A percentile compares a stretch with the other conserved stretches of the same genome.
These are phyloP conservation scores for Suillus subluteus DNA, from an alignment of 768 basidiomycete species.

Conservation along the genomic window DNA sequence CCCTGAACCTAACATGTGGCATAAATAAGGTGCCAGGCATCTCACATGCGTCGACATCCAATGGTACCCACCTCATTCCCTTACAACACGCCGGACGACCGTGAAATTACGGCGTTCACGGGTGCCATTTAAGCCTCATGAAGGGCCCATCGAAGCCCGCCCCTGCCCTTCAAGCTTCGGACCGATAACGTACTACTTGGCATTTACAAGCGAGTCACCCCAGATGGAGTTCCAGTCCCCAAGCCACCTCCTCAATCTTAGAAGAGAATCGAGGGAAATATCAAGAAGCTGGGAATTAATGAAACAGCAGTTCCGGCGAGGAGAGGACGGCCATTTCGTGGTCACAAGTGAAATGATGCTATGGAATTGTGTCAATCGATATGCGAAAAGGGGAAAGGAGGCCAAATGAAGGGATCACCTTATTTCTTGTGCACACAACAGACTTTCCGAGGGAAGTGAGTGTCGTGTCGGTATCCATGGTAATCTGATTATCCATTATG, in stretches of 20 bases:
- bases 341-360: slow-evolving; percentile 40
- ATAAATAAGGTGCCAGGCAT: neutral
- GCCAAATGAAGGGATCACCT: slow-evolving; percentile 51
- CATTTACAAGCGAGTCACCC: slow-evolving; percentile 20
- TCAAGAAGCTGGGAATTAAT: slow-evolving; percentile 21
- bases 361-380: slow-evolving; percentile 77
- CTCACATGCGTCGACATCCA: neutral
- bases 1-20: neutral
- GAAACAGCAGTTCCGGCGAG: slow-evolving; percentile 18
- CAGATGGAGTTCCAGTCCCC: slow-evolving; percentile 23
- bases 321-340: slow-evolving; percentile 17
- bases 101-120: slow-evolving; percentile 24
- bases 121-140: slow-evolving; percentile 14
- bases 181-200: slow-evolving; percentile 22
- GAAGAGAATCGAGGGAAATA: slow-evolving; percentile 4
- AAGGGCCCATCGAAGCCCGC: slow-evolving; percentile 14
- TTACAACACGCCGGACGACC: slow-evolving; percentile 19
- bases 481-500: neutral
- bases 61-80: slow-evolving; percentile 16
- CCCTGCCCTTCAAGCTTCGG: slow-evolving; percentile 25
- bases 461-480: neutral
- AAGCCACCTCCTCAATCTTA: slow-evolving; percentile 1
- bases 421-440: slow-evolving; percentile 83
- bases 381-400: slow-evolving; percentile 40
- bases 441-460: slow-evolving; percentile 86